Percentiles rank a stretch among this genome's conserved stretches.
Conservation (phyloP, 2,329 filamentous ascomycete species). For the Xylariaceae sp. region DNA sequence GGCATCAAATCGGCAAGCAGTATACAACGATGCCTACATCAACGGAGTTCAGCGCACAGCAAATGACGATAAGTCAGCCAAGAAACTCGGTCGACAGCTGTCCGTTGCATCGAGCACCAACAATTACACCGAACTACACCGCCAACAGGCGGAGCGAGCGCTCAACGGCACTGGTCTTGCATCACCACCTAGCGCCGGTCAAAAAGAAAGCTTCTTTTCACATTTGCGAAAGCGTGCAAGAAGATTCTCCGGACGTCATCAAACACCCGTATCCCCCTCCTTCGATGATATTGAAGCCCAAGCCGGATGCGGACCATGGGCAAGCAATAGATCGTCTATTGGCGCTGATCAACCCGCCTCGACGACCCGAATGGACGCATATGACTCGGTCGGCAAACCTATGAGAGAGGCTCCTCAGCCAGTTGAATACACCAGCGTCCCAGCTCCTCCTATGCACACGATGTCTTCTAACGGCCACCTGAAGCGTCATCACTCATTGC, state of each 20-base stretch:
- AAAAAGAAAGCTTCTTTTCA: conserved; percentile 97
- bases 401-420: conserved; percentile 51
- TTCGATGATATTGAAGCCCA: conserved; percentile 91
- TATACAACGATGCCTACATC: conserved; percentile 48
- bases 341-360: conserved; percentile 59
- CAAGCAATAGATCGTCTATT: conserved; percentile 79
- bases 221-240: conserved; percentile 91
- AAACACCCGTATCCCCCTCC: conserved; percentile 71
- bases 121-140: conserved; percentile 84
- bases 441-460: conserved; percentile 52
- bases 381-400: conserved; percentile 59
- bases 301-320: conserved; percentile 86
- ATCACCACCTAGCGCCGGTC: conserved; percentile 67
- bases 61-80: conserved; percentile 63
- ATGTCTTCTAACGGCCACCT: conserved; percentile 48
- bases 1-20: conserved; percentile 62
- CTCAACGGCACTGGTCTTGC: conserved; percentile 78
- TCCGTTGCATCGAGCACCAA: conserved; percentile 90
- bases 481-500: conserved; percentile 63
- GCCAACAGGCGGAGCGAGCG: conserved; percentile 86
- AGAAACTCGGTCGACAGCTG: conserved; percentile 93
- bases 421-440: conserved; percentile 41
- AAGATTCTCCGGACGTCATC: conserved; percentile 86
- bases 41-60: conserved; percentile 36
- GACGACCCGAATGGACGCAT: conserved; percentile 50